Percentiles rank a stretch among this genome's conserved stretches.
Conservation (phyloP, 352 stramenopile genomes). For the Saprolegnia parasitica region DNA sequence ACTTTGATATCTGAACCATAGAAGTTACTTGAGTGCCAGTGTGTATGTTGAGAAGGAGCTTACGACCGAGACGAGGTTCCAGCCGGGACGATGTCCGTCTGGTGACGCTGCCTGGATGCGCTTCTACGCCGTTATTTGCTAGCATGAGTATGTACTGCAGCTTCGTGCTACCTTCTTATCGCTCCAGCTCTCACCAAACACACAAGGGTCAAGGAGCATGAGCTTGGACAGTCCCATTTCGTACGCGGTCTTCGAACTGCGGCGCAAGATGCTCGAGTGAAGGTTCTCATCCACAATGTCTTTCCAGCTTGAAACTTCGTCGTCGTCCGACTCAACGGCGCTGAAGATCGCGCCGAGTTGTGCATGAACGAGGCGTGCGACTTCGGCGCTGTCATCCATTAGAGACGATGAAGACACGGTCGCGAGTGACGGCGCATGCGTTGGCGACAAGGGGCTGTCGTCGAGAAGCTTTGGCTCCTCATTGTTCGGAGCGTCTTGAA, state of each 20-base stretch:
- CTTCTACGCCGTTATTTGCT: slow-evolving; percentile 33
- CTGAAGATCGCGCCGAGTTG: slow-evolving; percentile 26
- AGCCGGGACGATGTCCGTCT: slow-evolving; percentile 82
- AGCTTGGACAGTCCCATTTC: slow-evolving; percentile 64
- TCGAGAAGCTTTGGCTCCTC: slow-evolving; percentile 39
- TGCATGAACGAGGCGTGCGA: background rate
- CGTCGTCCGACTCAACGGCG: slow-evolving; percentile 34
- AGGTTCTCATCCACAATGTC: slow-evolving; percentile 40
- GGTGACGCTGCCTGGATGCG: slow-evolving; percentile 83
- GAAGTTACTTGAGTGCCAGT: background rate
- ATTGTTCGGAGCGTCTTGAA: slow-evolving; percentile 67
- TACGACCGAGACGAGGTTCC: slow-evolving; percentile 90
- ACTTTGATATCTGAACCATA: slow-evolving; percentile 89
- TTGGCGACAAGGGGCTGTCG: background rate
- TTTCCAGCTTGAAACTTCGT: slow-evolving; percentile 45
- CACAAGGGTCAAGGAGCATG: slow-evolving; percentile 42
- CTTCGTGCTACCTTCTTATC: slow-evolving; percentile 80
- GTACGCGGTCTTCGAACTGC: slow-evolving; percentile 58
- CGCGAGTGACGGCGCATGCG: slow-evolving; percentile 20
- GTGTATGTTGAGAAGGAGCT: slow-evolving; percentile 13
- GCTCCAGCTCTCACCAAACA: slow-evolving; percentile 93
- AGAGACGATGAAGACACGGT: background rate
- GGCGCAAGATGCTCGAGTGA: slow-evolving; percentile 42
- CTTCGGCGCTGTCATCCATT: background rate
- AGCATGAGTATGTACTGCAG: background rate